Base-by-base conservation (phyloP, 1,284 basidiomycete species). In the Austroboletus novae-zelandiae region DNA sequence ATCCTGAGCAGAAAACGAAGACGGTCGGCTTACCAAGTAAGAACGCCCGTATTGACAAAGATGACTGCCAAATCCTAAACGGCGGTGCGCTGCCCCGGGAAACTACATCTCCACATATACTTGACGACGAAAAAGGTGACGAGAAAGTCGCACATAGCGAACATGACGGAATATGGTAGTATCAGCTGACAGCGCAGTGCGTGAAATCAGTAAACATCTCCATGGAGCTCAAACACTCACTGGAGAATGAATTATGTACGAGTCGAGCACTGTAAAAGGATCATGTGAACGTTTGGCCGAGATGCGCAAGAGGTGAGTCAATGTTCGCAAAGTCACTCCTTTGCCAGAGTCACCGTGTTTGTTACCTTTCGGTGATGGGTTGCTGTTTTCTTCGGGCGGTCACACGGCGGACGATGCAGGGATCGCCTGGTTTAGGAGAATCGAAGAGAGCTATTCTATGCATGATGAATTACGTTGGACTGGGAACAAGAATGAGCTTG, bases 1-100 rank as follows among this genome's bases (percentile, higher is more conserved):
- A 6, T 25, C 10, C 20, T 20, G 11, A 14, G 18, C 17, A 27
- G 10, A 25, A 43, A 43, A 6, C 9, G 15, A n/a, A 30, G 23
- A 25, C 3, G 9, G 9, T 5, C 2, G 18, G 11, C 40, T 27
- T 37, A 50, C 49, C 44, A 45, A 20, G 49, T 50, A 18, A 50
- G 29, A 11, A 27, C 49, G 11, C 49, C 44, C 40, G 42, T 50
- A 17, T 42, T 50, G 7, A 46, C 40, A n/a, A 32, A 46, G 25
- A 50, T 35, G 17, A 45, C n/a, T 2, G 50, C 45, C 41, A 51
- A 23, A n/a, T 51, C 50, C 13, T 40, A 45, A 27, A 46, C 34
- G 29, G 27, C 30, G 9, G 25, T 40, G 5, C 50, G 45, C 15
- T n/a, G 44, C 7, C 29, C 34, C 30, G 40, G 50, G 20, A 51